Conservation (phyloP, 192 early-diverging fungal genomes). For the Anaeromyces robustus region DNA sequence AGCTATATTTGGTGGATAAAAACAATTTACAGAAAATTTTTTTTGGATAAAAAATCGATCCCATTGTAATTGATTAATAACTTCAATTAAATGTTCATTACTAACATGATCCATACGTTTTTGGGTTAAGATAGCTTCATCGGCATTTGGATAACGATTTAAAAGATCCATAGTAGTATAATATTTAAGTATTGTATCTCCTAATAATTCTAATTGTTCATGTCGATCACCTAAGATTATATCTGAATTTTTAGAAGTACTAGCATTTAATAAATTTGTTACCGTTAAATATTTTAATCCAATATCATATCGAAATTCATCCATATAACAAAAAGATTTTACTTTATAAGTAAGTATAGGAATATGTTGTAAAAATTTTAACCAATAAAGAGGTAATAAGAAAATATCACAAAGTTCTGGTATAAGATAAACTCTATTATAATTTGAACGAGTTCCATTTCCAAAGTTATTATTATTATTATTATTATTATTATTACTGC, state of each 20-base stretch:
- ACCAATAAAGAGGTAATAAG: background rate
- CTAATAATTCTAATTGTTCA: background rate
- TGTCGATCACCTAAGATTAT: background rate
- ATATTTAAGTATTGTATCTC: background rate
- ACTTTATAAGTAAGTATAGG: background rate
- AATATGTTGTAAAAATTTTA: background rate
- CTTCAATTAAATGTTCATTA: background rate
- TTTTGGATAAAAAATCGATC: background rate
- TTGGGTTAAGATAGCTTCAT: background rate
- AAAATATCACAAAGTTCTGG: background rate
- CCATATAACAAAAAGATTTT: background rate
- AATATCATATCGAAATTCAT: background rate
- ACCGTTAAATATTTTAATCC: background rate
- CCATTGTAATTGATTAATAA: background rate
- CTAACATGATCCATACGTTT: background rate
- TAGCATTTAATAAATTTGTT: background rate
- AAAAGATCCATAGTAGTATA: background rate
- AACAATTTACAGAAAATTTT: background rate
- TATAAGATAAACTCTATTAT: background rate
- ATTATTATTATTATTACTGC: too few species aligned
- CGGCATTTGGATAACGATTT: background rate
- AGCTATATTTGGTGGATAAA: background rate
- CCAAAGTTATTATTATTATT: too few species aligned
- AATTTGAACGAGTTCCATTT: background rate
- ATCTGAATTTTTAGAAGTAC: background rate